Evolutionary conservation across 352 stramenopile species (phyloP).

Genomic region (Globisporangium nunn): DNA sequence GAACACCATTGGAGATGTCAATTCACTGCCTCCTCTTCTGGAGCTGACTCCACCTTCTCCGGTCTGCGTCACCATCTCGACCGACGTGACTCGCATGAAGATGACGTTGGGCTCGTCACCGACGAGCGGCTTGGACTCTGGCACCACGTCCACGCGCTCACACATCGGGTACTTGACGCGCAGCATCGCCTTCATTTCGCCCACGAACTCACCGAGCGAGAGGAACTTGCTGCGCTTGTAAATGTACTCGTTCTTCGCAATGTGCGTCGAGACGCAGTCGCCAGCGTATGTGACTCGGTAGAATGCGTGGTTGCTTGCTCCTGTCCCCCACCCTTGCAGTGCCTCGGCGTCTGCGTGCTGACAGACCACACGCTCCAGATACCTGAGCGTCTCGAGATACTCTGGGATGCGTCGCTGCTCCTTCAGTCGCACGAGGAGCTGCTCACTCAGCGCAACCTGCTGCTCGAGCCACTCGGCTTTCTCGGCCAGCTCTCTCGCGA

Average conservation of each 20-base stretch:
- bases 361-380: conserved; percentile 25
- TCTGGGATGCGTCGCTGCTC: conserved; percentile 26
- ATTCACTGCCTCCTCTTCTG: background rate
- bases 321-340: background rate
- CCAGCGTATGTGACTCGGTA: conserved; percentile 51
- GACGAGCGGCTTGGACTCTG: conserved; percentile 36
- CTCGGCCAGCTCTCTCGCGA: conserved; percentile 31
- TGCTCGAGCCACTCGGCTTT: conserved; percentile 42
- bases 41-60: background rate
- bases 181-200: conserved; percentile 53
- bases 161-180: conserved; percentile 42
- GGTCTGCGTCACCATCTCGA: conserved; percentile 8
- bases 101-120: conserved; percentile 49
- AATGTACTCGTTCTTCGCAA: conserved; percentile 48
- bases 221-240: conserved; percentile 69
- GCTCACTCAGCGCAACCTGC: conserved; percentile 50
- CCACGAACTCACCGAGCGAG: conserved; percentile 58
- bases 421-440: conserved; percentile 31
- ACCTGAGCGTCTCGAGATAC: conserved; percentile 43
- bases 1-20: conserved; percentile 17
- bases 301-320: conserved; percentile 23
- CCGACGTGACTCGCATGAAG: conserved; percentile 40
- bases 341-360: conserved; percentile 21
- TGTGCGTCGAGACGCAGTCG: conserved; percentile 38
- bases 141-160: conserved; percentile 51